Conservation (phyloP, 2,329 filamentous ascomycete genomes). For the Botryotinia narcissicola region DNA sequence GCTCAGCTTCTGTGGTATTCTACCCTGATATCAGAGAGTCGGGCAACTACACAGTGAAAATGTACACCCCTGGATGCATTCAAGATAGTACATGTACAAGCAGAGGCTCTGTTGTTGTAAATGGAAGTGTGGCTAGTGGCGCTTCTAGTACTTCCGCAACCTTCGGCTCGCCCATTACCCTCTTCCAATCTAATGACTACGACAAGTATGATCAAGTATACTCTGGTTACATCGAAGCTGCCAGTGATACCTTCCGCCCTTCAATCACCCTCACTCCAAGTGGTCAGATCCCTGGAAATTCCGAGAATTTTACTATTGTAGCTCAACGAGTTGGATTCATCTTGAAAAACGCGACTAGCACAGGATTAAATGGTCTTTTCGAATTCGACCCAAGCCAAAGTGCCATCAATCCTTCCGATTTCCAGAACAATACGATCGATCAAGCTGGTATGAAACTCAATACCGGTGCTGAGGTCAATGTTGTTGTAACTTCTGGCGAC, state of each 20-base stretch:
- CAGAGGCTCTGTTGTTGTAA: slow-evolving; percentile 80
- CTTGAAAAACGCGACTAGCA: slow-evolving; percentile 66
- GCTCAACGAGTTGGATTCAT: slow-evolving; percentile 83
- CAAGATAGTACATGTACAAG: slow-evolving; percentile 73
- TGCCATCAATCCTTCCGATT: slow-evolving; percentile 57
- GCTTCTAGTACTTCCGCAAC: slow-evolving; percentile 49
- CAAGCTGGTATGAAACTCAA: slow-evolving; percentile 69
- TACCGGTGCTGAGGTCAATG: slow-evolving; percentile 63
- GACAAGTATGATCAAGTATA: slow-evolving; percentile 97
- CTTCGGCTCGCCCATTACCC: slow-evolving; percentile 43
- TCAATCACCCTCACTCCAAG: slow-evolving; percentile 74
- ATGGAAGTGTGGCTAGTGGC: slow-evolving; percentile 62
- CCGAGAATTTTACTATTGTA: slow-evolving; percentile 71
- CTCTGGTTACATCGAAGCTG: slow-evolving; percentile 78
- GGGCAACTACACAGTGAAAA: slow-evolving; percentile 85
- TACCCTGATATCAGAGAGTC: slow-evolving; percentile 80
- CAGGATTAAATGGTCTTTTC: slow-evolving; percentile 80
- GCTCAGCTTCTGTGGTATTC: slow-evolving; percentile 71
- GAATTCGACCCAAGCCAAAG: slow-evolving; percentile 73
- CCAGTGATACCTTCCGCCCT: slow-evolving; percentile 70
- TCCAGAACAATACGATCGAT: slow-evolving; percentile 72
- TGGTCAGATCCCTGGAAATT: slow-evolving; percentile 52
- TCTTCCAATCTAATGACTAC: slow-evolving; percentile 91
- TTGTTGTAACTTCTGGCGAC: slow-evolving; percentile 63
- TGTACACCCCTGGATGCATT: slow-evolving; percentile 90